These are phyloP conservation scores for Fistulinella prunicolor DNA, from an alignment of 768 basidiomycete species.

Conservation along the genomic window DNA sequence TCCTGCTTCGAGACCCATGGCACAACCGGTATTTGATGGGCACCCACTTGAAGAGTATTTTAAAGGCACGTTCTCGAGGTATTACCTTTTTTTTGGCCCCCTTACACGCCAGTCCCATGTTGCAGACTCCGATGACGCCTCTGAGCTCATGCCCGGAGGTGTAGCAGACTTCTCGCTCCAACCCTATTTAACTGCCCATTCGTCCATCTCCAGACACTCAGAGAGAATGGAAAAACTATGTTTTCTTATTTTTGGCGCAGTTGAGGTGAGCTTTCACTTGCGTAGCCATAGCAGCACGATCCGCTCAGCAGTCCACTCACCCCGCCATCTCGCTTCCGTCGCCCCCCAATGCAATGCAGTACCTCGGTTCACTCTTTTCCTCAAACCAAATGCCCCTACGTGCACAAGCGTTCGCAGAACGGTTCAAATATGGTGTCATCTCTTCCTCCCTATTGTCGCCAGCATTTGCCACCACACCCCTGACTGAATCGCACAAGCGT, in stretches of 20 bases:
- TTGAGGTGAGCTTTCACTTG: conserved; percentile 37
- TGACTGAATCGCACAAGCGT: conserved; percentile 29
- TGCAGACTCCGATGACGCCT: conserved; percentile 58
- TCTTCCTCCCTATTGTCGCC: conserved; percentile 74
- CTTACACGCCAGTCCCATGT: conserved; percentile 16
- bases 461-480: conserved; percentile 44
- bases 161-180: conserved; percentile 34
- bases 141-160: conserved; percentile 57
- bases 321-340: not conserved
- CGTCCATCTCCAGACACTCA: conserved; percentile 15
- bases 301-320: conserved; percentile 11
- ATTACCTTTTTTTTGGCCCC: not conserved
- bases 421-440: conserved; percentile 81
- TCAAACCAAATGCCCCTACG: conserved; percentile 35
- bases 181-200: conserved; percentile 11
- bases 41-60: conserved; percentile 75
- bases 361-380: conserved; percentile 36
- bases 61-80: conserved; percentile 42
- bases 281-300: conserved; percentile 12
- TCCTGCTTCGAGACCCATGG: conserved; percentile 44
- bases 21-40: conserved; percentile 73
- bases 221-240: conserved; percentile 29
- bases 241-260: conserved; percentile 17
- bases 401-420: conserved; percentile 61
- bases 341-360: conserved; percentile 28